Base-by-base conservation (phyloP, 1,139 yeast species). In the Geotrichum europaeum region DNA sequence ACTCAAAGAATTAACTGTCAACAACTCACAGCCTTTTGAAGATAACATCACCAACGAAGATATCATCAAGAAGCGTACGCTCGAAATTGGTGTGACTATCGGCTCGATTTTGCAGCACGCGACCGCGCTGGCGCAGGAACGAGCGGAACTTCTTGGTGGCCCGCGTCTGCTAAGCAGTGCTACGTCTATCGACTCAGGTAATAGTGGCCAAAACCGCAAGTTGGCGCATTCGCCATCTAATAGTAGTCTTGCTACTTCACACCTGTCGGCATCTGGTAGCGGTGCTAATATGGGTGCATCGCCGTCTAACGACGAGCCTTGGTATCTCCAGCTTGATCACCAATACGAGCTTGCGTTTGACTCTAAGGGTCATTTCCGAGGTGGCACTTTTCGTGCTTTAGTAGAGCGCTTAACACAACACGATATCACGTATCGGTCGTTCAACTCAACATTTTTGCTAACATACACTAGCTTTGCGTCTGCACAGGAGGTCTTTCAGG, bases 361-460 rank as follows among this genome's bases (percentile, higher is more conserved):
- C 67, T 76, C 84, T 50, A 84, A 84, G 64, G 95, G 94, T 1
- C 80, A 80, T 56, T 81, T 92, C 57, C 87, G 87, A 70, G 97
- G 97, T 54, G 98, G 97, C 6, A 85, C 96, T 0, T 81, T 84
- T 61, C 84, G 83, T 59, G 96, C 96, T 0, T 76, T 92, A 59
- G 80, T 92, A 12, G 88, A 94, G 57, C 91, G 89, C 72, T 78
- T 92, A 63, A 89, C 97, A 0, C 89, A 87, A 68, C 96, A 92
- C 69, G 84, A 83, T 62, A 74, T 81, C 56, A 77, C 82, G 56
- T 95, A 89, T 70, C 81, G 85, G 13, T 78, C 80, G 30, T 91
- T 86, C 74, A 87, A 85, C 68, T 78, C 85, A 10, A 82, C 91
- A 0, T 84, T 92, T 75, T 76, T 92, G 63, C 76, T 86, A 32